Evolutionary conservation across 768 basidiomycete species (phyloP).

Genomic region (Phaeolepiota aurea): DNA sequence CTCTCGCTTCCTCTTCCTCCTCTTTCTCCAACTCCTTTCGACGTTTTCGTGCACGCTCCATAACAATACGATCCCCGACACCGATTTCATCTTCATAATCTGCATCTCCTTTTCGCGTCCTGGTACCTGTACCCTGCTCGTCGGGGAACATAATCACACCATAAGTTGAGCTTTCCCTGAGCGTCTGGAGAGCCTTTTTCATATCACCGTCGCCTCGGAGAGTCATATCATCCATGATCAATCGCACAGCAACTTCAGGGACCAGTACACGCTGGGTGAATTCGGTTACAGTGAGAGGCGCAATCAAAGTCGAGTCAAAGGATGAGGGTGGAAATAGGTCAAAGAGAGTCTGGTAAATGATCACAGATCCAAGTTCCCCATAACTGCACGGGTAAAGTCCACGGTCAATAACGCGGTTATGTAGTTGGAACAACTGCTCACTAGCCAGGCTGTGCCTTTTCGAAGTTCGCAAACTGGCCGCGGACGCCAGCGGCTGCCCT

Average conservation of each 20-base stretch:
- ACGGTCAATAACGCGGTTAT: background rate
- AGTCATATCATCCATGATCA: slow-evolving; percentile 74
- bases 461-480: slow-evolving; percentile 73
- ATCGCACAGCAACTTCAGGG: slow-evolving; percentile 73
- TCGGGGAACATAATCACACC: slow-evolving; percentile 84
- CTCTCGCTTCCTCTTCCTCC: slow-evolving; percentile 15
- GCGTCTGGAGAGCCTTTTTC: slow-evolving; percentile 43
- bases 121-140: slow-evolving; percentile 29
- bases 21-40: slow-evolving; percentile 41
- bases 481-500: slow-evolving; percentile 58
- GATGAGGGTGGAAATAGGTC: slow-evolving; percentile 61
- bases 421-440: slow-evolving; percentile 30
- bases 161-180: slow-evolving; percentile 74
- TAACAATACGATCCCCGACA: slow-evolving; percentile 42
- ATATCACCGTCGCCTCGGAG: slow-evolving; percentile 29
- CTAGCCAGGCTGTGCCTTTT: slow-evolving; percentile 87
- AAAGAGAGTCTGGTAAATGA: slow-evolving; percentile 72
- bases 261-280: slow-evolving; percentile 84
- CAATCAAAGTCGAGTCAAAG: slow-evolving; percentile 42
- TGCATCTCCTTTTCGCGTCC: slow-evolving; percentile 13
- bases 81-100: slow-evolving; percentile 23
- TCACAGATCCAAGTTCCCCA: slow-evolving; percentile 75
- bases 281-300: slow-evolving; percentile 63
- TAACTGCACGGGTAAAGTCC: slow-evolving; percentile 43
- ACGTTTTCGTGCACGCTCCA: slow-evolving; percentile 45